Base-by-base conservation (phyloP, 306 rosid genomes). In the Inga leiocalycina region DNA sequence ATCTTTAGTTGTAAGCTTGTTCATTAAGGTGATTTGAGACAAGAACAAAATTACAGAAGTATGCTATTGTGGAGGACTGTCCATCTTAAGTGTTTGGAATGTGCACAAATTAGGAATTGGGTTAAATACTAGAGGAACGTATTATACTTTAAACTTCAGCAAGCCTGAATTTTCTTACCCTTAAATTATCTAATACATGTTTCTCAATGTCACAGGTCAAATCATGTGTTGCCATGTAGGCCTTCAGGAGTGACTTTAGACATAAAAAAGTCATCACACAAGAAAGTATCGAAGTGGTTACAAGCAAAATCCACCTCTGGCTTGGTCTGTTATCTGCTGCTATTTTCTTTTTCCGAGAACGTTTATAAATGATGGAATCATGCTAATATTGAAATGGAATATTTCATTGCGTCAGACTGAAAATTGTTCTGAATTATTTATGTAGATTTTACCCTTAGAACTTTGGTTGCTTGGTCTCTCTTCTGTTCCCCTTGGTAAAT, bases 241-340 rank as follows among this genome's bases (percentile, higher is more conserved):
- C 97, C 97, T 81, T 80, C 94, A 27, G 97, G 98, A 83, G 66
- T 88, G 76, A 96, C 94, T 56, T 84, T 96, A 64, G 97, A 93
- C 91, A 91, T 96, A 90, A 92, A 93, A 86, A 93, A 92, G 78
- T 96, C 99, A 49, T 96, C 99, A 32, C 65, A 92, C 90, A 96
- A 93, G 90, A 96, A 96, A 87, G 68, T 93, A 69, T 91, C 98
- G 0, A 96, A 96, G 92, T 96, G 98, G 98, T 88, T 93, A 82
- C 97, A 88, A 85, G 90, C 94, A 76, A 91, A 92, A 81, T 86
- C 97, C 51, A 84, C 97, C 56, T n/a, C 88, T n/a, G 92, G 96
- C 79, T 83, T 93, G 98, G 98, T 96, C 74, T 30, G 92, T 84
- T 69, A 73, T 68, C 57, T 80, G 32, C 85, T 79, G 41, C 81